Base-by-base conservation (phyloP, 1,139 yeast species). In the Geotrichum bryndzae region DNA sequence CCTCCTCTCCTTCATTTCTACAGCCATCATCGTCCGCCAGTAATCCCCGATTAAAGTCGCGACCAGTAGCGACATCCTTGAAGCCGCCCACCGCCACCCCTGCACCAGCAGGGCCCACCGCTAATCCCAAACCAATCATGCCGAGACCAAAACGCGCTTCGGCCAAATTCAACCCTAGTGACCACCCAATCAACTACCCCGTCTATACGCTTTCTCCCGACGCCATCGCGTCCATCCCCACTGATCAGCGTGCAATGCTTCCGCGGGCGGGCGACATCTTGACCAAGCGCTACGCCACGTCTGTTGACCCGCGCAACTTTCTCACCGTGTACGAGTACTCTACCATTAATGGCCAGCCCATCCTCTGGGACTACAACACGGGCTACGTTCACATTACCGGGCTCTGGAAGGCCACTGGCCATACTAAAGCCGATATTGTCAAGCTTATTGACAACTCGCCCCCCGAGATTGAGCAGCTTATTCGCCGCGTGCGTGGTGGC, bases 351-450 rank as follows among this genome's bases (percentile, higher is more conserved):
- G 82, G 74, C 72, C 80, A 77, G 63, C 84, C 90, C 84, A 82
- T 92, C 63, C 85, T 90, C 65, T 91, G 97, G 97, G 96, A 90
- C 73, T 86, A 87, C 71, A 84, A 82, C 68, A 86, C 95, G 0
- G 97, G 97, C 0, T 87, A 85, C 72, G 97, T 91, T 10, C 96
- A 90, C 72, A 80, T 91, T 63, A 91, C 97, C 0, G 97, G 97
- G 13, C 61, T 91, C 61, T 91, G 97, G 97, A 89, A 91, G 74
- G 87, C 92, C 15, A 79, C 88, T 52, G 87, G 87, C 15, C 84
- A 85, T 70, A 74, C 83, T 58, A 88, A 86, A 74, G 88, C 94
- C n/a, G 94, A 87, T 74, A 88, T 89, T 57, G 90, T 86, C 61
- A 86, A 85, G 72, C 76, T 65, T 53, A 48, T 58, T 38, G 95